phyloP scores from a whole-genome alignment of 2,329 filamentous ascomycete species.

The Emericellopsis cladophorae region DNA sequence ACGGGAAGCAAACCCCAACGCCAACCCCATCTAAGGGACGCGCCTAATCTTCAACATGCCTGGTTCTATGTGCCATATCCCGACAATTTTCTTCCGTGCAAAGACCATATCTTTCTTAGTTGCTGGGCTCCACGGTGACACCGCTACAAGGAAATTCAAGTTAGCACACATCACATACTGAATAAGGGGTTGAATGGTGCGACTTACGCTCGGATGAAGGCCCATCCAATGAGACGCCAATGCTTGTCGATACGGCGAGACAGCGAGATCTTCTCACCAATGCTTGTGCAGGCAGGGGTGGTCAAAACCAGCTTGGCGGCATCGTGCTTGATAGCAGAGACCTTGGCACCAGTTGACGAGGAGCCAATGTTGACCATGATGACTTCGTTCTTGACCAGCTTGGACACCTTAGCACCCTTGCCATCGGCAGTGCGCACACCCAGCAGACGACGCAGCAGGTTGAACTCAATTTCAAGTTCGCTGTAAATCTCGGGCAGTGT shows the following conservation, averaged over 20 bases:
- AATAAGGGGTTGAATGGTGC: not conserved
- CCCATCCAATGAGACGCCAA: constrained; percentile 92
- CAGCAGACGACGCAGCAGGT: constrained; percentile 83
- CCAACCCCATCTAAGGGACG: too few species aligned
- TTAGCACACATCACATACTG: not conserved
- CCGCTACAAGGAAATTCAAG: constrained; percentile 22
- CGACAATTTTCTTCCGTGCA: too few species aligned
- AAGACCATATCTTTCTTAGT: too few species aligned
- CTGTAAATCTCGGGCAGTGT: constrained; percentile 93
- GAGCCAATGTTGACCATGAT: constrained; percentile 99
- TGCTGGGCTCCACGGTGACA: constrained; percentile 40
- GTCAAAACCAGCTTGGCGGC: constrained; percentile 90
- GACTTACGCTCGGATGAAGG: constrained; percentile 60
- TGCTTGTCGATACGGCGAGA: constrained; percentile 97
- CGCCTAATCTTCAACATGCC: too few species aligned
- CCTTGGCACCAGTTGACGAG: constrained; percentile 94
- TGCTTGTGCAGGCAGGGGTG: constrained; percentile 88
- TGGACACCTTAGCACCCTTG: constrained; percentile 98
- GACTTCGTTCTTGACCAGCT: constrained; percentile 95
- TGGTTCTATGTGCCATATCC: too few species aligned
- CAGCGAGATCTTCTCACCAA: constrained; percentile 95
- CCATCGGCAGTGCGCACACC: constrained; percentile 97
- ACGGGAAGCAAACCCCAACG: too few species aligned
- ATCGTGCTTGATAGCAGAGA: constrained; percentile 93
- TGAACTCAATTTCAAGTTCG: constrained; percentile 99